These are phyloP conservation scores for Ustilago esculenta DNA, from an alignment of 1,284 basidiomycete species.

Conservation along the genomic window DNA sequence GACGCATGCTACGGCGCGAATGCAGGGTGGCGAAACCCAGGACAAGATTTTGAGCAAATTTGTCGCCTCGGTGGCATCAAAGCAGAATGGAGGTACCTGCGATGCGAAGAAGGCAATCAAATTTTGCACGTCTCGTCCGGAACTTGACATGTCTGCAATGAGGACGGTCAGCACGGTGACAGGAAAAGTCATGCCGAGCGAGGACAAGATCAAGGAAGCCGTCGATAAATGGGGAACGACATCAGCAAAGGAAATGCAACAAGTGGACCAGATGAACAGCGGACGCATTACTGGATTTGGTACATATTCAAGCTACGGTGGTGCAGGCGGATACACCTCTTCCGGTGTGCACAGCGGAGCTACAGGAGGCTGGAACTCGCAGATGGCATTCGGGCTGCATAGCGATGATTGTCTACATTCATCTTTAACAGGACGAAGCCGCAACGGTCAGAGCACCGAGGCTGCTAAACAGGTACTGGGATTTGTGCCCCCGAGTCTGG, in stretches of 20 bases:
- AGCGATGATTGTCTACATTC: constrained; percentile 16
- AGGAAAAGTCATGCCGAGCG: constrained; percentile 11
- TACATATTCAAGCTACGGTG: constrained; percentile 35
- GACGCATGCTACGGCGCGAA: constrained; percentile 64
- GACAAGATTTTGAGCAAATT: constrained; percentile 46
- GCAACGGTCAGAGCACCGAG: constrained; percentile 1
- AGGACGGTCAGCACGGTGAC: constrained; percentile 28
- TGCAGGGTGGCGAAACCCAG: constrained; percentile 44
- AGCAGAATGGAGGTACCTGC: constrained; percentile 19
- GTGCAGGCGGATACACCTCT: constrained; percentile 23
- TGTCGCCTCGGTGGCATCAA: constrained; percentile 22
- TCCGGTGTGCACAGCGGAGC: constrained; percentile 37
- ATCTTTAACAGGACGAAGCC: too few species aligned
- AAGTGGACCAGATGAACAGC: constrained; percentile 34
- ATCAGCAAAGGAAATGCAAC: constrained; percentile 21
- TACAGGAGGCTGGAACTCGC: constrained; percentile 41
- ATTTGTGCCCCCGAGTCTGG: constrained; percentile 15
- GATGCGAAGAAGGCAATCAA: constrained; percentile 23
- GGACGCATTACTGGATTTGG: constrained; percentile 37
- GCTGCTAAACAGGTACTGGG: constrained; percentile 14
- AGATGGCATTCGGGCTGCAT: constrained; percentile 33
- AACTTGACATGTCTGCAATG: constrained; percentile 13
- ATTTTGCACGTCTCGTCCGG: constrained; percentile 32
- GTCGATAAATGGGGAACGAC: constrained; percentile 23
- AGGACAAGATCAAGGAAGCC: constrained; percentile 6